Conservation (phyloP, 2,329 filamentous ascomycete species). For the Fusarium sp. region DNA sequence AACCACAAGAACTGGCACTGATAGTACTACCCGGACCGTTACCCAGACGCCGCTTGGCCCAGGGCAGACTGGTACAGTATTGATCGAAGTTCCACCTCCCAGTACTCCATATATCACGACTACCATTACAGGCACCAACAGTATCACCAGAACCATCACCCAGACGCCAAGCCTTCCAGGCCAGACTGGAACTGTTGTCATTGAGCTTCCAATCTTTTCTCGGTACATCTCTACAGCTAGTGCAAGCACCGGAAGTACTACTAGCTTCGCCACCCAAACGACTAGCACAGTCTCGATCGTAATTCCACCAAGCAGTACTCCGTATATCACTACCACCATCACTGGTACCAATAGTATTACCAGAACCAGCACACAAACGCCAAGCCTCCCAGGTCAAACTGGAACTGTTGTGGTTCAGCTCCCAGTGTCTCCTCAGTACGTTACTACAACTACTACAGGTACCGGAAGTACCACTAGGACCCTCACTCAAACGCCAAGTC, state of each 20-base stretch:
- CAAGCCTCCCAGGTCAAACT: background rate
- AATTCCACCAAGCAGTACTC: background rate
- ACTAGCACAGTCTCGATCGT: background rate
- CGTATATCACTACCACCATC: background rate
- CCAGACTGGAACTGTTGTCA: background rate
- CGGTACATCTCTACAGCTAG: background rate
- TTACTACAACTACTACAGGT: background rate
- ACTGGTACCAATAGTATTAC: background rate
- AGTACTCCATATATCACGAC: background rate
- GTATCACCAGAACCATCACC: background rate
- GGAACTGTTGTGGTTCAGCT: background rate
- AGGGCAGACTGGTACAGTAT: constrained; percentile 2
- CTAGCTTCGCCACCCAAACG: background rate
- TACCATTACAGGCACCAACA: background rate
- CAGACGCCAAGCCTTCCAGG: background rate
- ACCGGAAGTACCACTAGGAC: background rate
- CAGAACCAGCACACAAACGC: background rate
- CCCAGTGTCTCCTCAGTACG: background rate
- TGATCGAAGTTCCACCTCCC: background rate
- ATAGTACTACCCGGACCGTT: background rate
- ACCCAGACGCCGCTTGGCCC: background rate
- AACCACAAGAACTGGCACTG: background rate
- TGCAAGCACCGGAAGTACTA: background rate
- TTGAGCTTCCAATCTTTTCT: background rate
- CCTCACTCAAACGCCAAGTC: background rate